These are phyloP conservation scores for Blastomyces parvus DNA, from an alignment of 2,329 filamentous ascomycete species.

Conservation along the genomic window DNA sequence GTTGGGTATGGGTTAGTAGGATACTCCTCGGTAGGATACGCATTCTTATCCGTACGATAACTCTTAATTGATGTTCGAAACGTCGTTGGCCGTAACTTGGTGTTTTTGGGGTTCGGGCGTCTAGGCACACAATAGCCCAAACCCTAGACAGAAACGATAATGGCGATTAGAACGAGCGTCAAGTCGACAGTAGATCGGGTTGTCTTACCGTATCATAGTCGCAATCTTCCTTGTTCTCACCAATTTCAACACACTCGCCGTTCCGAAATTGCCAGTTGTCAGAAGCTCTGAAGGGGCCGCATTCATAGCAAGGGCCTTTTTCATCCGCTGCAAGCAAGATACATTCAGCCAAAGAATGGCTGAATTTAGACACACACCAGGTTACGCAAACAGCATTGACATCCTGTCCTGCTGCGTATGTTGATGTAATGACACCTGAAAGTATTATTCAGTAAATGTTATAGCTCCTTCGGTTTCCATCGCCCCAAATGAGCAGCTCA, in stretches of 20 bases:
- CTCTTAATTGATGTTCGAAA: not conserved
- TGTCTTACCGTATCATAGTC: not conserved
- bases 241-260: not conserved
- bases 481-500: not conserved
- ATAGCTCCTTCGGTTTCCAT: not conserved
- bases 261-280: not conserved
- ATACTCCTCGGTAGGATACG: not conserved
- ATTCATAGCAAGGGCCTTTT: not conserved
- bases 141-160: not conserved
- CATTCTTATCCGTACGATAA: not conserved
- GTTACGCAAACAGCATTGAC: not conserved
- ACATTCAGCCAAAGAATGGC: not conserved
- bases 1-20: not conserved
- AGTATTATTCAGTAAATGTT: not conserved
- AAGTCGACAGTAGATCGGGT: not conserved
- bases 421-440: not conserved
- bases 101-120: not conserved
- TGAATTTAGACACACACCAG: not conserved
- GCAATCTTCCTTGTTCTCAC: not conserved
- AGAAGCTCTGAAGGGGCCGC: not conserved
- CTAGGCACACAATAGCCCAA: not conserved
- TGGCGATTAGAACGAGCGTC: not conserved
- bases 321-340: not conserved
- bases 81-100: not conserved
- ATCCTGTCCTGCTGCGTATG: not conserved